These are phyloP conservation scores for Jasminum sambac DNA, from an alignment of 257 asterid species.

Conservation along the genomic window DNA sequence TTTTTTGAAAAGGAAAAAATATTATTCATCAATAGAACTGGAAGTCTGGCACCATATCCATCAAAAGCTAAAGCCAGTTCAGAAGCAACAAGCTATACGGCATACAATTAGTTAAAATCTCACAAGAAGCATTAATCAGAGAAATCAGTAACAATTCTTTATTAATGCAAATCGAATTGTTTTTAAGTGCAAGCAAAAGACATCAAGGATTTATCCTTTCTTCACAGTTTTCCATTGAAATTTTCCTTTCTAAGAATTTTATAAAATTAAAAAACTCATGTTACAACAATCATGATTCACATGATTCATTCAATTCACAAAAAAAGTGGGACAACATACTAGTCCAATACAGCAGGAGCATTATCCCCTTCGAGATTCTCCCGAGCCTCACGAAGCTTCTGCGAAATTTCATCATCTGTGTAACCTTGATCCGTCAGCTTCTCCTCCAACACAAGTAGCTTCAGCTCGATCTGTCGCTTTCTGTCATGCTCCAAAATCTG, in stretches of 20 bases:
- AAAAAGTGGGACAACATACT: slow-evolving; percentile 30
- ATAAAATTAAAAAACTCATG: background rate
- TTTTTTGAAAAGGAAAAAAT: no score
- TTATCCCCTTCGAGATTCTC: slow-evolving; percentile 49
- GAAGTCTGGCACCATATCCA: no score
- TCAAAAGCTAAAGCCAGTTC: no score
- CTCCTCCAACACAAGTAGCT: slow-evolving; percentile 76
- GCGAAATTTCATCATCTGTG: slow-evolving; percentile 67
- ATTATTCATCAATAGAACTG: no score
- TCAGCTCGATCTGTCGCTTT: slow-evolving; percentile 79
- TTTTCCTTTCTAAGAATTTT: background rate
- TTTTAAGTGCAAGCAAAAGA: background rate
- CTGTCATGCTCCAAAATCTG: slow-evolving; percentile 91
- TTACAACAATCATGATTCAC: background rate
- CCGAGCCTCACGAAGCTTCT: slow-evolving; percentile 69
- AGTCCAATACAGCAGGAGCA: slow-evolving; percentile 24
- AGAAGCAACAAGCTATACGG: no score
- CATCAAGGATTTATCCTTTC: background rate
- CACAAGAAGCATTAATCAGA: background rate
- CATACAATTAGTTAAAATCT: no score
- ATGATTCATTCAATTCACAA: background rate
- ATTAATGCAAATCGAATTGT: background rate
- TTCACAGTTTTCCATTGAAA: background rate
- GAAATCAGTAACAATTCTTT: background rate
- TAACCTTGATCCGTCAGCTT: slow-evolving; percentile 72